phyloP scores from a whole-genome alignment of 768 basidiomycete genomes.

The Suillus clintonianus region DNA sequence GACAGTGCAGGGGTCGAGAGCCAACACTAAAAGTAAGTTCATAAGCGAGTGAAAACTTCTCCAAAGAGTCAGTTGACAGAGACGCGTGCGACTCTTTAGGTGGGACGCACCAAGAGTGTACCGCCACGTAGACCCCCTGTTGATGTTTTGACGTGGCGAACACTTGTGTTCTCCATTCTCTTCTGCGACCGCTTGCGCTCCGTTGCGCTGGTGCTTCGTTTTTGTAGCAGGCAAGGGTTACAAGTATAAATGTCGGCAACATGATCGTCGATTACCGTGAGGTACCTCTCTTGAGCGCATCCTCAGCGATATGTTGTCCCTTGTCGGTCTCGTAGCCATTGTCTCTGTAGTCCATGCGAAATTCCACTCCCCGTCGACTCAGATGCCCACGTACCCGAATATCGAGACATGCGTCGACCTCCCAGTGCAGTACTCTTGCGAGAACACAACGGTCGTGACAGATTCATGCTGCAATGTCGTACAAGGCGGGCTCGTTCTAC shows the following conservation, averaged over 20 bases:
- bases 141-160: not conserved
- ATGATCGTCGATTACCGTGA: not conserved
- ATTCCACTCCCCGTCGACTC: slow-evolving; percentile 3
- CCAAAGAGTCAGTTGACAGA: not conserved
- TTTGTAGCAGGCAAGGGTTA: slow-evolving; percentile 3
- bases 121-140: not conserved
- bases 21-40: no score
- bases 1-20: not conserved
- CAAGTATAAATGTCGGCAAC: slow-evolving; percentile 13
- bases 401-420: slow-evolving; percentile 48
- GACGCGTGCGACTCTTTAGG: not conserved
- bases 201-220: not conserved
- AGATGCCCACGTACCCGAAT: slow-evolving; percentile 36
- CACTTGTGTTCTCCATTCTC: not conserved
- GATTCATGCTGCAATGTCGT: slow-evolving; percentile 69
- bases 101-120: not conserved
- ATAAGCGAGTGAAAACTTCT: not conserved
- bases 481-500: slow-evolving; percentile 64
- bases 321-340: slow-evolving; percentile 13
- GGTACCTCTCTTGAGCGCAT: slow-evolving; percentile 9
- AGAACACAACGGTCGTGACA: slow-evolving; percentile 58
- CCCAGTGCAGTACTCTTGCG: slow-evolving; percentile 58
- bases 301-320: slow-evolving; percentile 13
- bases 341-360: slow-evolving; percentile 17
- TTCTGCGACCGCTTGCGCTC: slow-evolving; percentile 13